Conservation (phyloP, 164 flowering plant genomes). For the grape (Vitis vinifera) region ASM3070453v1 NC_081813.1:5157501-5158000, state of each 20-base stretch:
- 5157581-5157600: slow-evolving; percentile 55
- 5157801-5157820: slow-evolving; percentile 17
- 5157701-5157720: slow-evolving; percentile 56
- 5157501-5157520: slow-evolving; percentile 24
- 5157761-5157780: slow-evolving; percentile 35
- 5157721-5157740: slow-evolving; percentile 66
- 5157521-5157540: too few species aligned
- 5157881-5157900: slow-evolving; percentile 18
- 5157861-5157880: too few species aligned
- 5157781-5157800: slow-evolving; percentile 55
- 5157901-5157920: slow-evolving; percentile 28
- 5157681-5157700: slow-evolving; percentile 51
- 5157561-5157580: slow-evolving; percentile 71
- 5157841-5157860: too few species aligned
- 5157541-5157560: slow-evolving; percentile 34
- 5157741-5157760: slow-evolving; percentile 52
- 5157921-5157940: slow-evolving; percentile 24
- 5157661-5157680: slow-evolving; percentile 57
- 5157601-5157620: slow-evolving; percentile 50
- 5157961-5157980: slow-evolving; percentile 24
- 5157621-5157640: slow-evolving; percentile 65
- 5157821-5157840: too few species aligned
- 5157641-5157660: slow-evolving; percentile 77
- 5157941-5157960: slow-evolving; percentile 22
- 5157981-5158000: slow-evolving; percentile 19